Conservation (phyloP, 768 basidiomycete species). For the Psilocybe azurescens region DNA sequence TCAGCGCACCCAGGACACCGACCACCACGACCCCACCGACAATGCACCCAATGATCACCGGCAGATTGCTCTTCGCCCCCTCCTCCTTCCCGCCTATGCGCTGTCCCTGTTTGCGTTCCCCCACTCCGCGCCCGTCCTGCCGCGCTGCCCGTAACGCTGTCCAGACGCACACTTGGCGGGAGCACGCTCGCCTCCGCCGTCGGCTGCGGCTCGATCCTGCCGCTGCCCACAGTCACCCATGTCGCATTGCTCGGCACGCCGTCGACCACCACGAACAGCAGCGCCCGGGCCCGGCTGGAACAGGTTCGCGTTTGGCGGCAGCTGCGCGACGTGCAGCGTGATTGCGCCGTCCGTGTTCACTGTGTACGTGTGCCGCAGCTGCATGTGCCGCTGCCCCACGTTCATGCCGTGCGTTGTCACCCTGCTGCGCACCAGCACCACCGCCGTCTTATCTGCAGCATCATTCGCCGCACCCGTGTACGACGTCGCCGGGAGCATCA, state of each 20-base stretch:
- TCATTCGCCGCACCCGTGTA: slow-evolving; percentile 71
- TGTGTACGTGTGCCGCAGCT: slow-evolving; percentile 86
- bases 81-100: slow-evolving; percentile 9
- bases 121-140: no score
- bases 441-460: slow-evolving; percentile 74
- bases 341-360: slow-evolving; percentile 79
- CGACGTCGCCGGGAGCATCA: slow-evolving; percentile 69
- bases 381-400: slow-evolving; percentile 87
- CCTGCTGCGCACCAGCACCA: no score
- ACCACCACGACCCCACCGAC: slow-evolving; percentile 56
- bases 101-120: no score
- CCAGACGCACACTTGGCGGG: background rate
- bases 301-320: slow-evolving; percentile 83
- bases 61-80: no score
- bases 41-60: slow-evolving; percentile 49
- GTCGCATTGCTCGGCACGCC: slow-evolving; percentile 86
- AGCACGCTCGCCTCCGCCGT: no score
- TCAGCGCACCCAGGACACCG: slow-evolving; percentile 52
- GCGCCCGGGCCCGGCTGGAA: slow-evolving; percentile 95
- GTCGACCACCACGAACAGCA: no score
- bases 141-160: no score
- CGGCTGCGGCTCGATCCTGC: no score
- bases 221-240: slow-evolving; percentile 71
- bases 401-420: slow-evolving; percentile 88
- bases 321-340: slow-evolving; percentile 80